Conservation (phyloP, 2,329 filamentous ascomycete species). For the Ophiostoma novo-ulmi region DNA sequence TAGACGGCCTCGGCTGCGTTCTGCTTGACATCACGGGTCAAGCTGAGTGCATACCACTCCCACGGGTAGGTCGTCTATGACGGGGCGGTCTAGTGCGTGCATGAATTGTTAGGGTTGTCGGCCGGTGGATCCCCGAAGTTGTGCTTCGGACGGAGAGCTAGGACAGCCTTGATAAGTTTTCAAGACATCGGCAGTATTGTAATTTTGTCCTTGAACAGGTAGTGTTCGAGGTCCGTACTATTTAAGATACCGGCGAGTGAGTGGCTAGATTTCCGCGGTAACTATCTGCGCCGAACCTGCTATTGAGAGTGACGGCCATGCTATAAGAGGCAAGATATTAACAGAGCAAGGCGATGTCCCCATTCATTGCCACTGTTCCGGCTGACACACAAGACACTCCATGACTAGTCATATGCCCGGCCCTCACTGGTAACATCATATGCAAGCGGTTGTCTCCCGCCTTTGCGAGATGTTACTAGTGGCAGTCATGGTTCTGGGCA, state of each 20-base stretch:
- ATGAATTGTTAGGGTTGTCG: not conserved
- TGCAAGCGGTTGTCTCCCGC: not conserved
- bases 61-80: not conserved
- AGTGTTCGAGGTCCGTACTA: not conserved
- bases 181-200: not conserved
- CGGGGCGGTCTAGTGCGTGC: not conserved
- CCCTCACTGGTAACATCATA: not conserved
- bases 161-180: not conserved
- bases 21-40: not conserved
- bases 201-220: not conserved
- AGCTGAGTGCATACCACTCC: conserved; percentile 7
- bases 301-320: too few species aligned
- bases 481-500: not conserved
- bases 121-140: not conserved
- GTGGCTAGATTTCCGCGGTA: conserved; percentile 21
- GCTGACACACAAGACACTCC: conserved; percentile 20
- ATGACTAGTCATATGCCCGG: conserved; percentile 16
- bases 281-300: conserved; percentile 24
- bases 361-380: not conserved
- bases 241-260: not conserved
- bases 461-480: not conserved
- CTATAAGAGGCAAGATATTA: too few species aligned
- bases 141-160: not conserved
- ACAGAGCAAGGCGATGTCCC: too few species aligned
- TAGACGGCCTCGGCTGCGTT: not conserved